These are phyloP conservation scores for Nidularia sp. DNA, from an alignment of 768 basidiomycete species.

Conservation along the genomic window DNA sequence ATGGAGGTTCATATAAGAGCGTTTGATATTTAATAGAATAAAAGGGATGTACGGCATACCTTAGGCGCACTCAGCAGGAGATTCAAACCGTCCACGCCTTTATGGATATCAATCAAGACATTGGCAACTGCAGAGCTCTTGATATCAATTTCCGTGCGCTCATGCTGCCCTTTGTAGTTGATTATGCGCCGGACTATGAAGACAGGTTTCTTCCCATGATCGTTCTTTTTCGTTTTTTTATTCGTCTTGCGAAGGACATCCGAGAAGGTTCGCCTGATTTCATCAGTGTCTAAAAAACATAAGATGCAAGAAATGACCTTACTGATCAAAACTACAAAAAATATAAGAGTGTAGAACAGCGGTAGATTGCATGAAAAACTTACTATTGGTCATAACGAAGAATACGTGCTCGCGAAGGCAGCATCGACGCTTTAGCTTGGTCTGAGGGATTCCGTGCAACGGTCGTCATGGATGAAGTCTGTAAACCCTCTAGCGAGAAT, in stretches of 20 bases:
- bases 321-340: conserved; percentile 2
- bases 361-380: not conserved
- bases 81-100: not conserved
- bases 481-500: too few species aligned
- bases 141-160: conserved; percentile 12
- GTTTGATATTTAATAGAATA: not conserved
- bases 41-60: not conserved
- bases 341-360: not conserved
- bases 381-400: conserved; percentile 1
- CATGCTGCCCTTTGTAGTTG: conserved; percentile 10
- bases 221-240: conserved; percentile 8
- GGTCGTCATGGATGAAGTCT: too few species aligned
- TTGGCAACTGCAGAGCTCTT: conserved; percentile 10
- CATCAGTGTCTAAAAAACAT: not conserved
- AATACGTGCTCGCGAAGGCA: not conserved
- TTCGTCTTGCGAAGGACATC: conserved; percentile 13
- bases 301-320: not conserved
- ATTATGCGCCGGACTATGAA: conserved; percentile 17
- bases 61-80: not conserved
- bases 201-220: conserved; percentile 11
- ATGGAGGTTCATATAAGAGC: not conserved
- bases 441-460: too few species aligned
- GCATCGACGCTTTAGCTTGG: too few species aligned
- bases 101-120: conserved; percentile 8
- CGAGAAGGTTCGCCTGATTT: not conserved